Percentiles rank a stretch among this genome's conserved stretches.
These are phyloP conservation scores for Exsudoporus frostii DNA, from an alignment of 768 basidiomycete species.

Conservation along the genomic window DNA sequence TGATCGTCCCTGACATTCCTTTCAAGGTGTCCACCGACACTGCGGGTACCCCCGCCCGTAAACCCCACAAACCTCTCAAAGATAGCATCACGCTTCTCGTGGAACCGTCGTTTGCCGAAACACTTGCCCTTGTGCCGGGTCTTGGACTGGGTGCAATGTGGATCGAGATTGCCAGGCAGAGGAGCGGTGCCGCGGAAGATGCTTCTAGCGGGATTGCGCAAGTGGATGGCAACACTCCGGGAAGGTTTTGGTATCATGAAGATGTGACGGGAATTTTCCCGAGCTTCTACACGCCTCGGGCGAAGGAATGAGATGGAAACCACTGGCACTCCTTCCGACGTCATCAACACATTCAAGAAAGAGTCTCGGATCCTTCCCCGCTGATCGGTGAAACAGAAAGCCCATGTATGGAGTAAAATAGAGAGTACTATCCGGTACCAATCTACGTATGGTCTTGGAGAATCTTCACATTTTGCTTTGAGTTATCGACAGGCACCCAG, in stretches of 20 bases:
- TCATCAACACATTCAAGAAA: not conserved
- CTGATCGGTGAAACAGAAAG: not conserved
- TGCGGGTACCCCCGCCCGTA: constrained; percentile 4
- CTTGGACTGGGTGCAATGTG: constrained; percentile 65
- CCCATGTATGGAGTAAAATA: not conserved
- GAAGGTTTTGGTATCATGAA: constrained; percentile 58
- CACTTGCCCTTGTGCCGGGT: constrained; percentile 40
- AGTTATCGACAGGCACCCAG: not conserved
- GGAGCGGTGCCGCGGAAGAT: constrained; percentile 2
- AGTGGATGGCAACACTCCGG: constrained; percentile 3
- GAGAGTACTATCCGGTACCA: not conserved
- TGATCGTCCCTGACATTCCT: constrained; percentile 23
- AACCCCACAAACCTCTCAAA: constrained; percentile 47
- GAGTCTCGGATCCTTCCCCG: not conserved
- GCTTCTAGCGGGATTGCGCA: not conserved
- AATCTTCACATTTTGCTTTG: not conserved
- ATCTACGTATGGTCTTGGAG: constrained; percentile 4
- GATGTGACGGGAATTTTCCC: constrained; percentile 50
- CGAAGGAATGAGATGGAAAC: not conserved
- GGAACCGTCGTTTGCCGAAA: constrained; percentile 40
- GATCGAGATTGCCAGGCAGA: constrained; percentile 58
- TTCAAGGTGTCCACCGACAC: constrained; percentile 5
- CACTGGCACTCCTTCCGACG: not conserved
- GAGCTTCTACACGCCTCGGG: constrained; percentile 43
- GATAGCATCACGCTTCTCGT: constrained; percentile 63